A percentile compares a stretch with the other conserved stretches of the same genome.
Conservation (phyloP, 805 yeast genomes). For the Sugiyamaella boreocaroliniensis region DNA sequence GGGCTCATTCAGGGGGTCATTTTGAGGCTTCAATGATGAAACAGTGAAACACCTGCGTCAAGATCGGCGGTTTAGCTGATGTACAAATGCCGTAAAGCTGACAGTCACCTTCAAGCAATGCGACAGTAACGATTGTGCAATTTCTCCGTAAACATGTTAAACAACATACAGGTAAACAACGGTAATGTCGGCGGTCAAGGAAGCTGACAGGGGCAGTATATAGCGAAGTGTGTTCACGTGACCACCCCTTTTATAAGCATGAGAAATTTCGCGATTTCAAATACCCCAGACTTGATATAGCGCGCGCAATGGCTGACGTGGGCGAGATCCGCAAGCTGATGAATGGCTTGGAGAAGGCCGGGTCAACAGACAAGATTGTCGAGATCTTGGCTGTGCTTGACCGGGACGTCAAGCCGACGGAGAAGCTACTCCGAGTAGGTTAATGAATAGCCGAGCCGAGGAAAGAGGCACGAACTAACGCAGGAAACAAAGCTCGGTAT, state of each 20-base stretch:
- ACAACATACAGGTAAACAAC: no score
- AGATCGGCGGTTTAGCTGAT: no score
- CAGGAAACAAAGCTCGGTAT: constrained; percentile 92
- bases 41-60: no score
- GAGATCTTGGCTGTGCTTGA: constrained; percentile 61
- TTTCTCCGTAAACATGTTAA: no score
- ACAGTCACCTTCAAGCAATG: no score
- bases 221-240: not conserved
- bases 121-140: no score
- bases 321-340: constrained; percentile 73
- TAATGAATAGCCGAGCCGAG: not conserved
- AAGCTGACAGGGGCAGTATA: not conserved
- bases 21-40: no score
- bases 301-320: constrained; percentile 10
- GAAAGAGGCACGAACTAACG: not conserved
- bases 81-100: no score
- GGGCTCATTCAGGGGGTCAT: no score
- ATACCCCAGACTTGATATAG: constrained; percentile 1
- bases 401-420: constrained; percentile 75
- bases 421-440: constrained; percentile 61
- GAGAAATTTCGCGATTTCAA: not conserved
- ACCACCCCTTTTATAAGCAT: not conserved
- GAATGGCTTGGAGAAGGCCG: constrained; percentile 65
- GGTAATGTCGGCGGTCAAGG: no score
- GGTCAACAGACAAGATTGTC: constrained; percentile 55